Percentiles rank a stretch among this genome's conserved stretches.
phyloP scores from a whole-genome alignment of 2,329 filamentous ascomycete genomes.

The Beauveria scarabaeidicola region DNA sequence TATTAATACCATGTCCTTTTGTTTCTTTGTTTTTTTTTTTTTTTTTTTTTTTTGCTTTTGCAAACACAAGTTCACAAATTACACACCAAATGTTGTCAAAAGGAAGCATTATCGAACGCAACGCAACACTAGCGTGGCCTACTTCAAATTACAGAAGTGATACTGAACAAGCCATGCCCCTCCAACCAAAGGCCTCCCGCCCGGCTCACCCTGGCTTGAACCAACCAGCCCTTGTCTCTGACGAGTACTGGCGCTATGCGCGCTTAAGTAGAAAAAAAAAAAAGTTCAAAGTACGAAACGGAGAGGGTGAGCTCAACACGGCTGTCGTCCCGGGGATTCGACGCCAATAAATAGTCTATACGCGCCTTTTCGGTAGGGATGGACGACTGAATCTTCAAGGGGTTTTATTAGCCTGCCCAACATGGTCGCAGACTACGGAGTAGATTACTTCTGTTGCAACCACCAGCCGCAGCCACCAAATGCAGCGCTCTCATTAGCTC shows the following conservation, averaged over 20 bases:
- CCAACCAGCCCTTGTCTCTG: neutral
- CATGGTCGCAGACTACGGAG: neutral
- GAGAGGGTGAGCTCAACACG: neutral
- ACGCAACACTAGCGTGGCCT: neutral
- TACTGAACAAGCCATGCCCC: neutral
- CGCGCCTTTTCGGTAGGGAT: neutral
- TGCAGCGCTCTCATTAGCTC: no score
- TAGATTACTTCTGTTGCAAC: no score
- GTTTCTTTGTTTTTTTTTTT: neutral
- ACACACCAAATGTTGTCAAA: neutral
- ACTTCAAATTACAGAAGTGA: neutral
- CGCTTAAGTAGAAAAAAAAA: neutral
- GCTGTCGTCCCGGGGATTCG: no score
- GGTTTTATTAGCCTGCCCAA: neutral
- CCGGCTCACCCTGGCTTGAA: neutral
- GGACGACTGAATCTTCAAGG: neutral
- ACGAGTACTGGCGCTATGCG: neutral
- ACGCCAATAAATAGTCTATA: no score
- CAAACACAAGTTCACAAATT: no score
- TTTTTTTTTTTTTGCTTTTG: neutral
- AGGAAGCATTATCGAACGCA: no score
- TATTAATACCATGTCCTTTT: neutral
- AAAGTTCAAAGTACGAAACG: neutral
- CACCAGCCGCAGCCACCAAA: no score
- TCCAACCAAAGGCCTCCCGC: neutral